A percentile compares a stretch with the other conserved stretches of the same genome.
Conservation (phyloP, 2,329 filamentous ascomycete species). For the Fusarium sp. region DNA sequence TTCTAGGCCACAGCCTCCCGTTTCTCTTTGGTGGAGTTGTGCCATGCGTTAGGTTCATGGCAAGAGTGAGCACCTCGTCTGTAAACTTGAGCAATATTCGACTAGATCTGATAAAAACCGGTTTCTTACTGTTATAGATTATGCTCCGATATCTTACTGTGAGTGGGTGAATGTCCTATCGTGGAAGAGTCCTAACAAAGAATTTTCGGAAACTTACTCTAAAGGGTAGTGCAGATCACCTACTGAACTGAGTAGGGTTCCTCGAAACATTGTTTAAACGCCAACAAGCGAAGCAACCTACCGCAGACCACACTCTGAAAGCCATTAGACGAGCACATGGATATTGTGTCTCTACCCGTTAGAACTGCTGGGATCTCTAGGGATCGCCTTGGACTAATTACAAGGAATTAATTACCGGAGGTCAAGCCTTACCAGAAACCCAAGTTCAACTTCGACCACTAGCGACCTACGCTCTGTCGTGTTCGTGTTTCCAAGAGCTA, state of each 20-base stretch:
- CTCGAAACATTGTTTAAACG: constrained; percentile 19
- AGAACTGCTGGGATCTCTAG: constrained; percentile 6
- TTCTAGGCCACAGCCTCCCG: constrained; percentile 17
- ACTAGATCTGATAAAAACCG: constrained; percentile 28
- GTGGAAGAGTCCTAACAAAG: not conserved
- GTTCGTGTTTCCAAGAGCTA: constrained; percentile 40
- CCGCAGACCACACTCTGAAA: not conserved
- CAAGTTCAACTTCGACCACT: not conserved
- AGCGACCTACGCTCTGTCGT: constrained; percentile 29
- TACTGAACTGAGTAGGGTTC: constrained; percentile 5
- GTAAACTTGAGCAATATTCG: constrained; percentile 5
- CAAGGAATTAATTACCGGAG: constrained; percentile 4
- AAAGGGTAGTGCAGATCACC: constrained; percentile 17
- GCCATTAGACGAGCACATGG: not conserved
- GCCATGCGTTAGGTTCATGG: not conserved
- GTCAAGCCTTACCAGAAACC: constrained; percentile 1
- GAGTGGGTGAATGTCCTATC: not conserved
- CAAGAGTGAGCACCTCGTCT: not conserved
- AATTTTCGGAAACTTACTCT: constrained; percentile 5
- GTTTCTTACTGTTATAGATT: not conserved
- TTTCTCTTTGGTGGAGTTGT: constrained; percentile 20
- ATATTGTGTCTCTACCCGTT: not conserved
- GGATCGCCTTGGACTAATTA: not conserved
- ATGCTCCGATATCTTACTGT: not conserved
- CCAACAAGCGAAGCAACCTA: constrained; percentile 13